Base-by-base conservation (phyloP, 2,329 filamentous ascomycete genomes). In the Botrytis pseudocinerea region DNA sequence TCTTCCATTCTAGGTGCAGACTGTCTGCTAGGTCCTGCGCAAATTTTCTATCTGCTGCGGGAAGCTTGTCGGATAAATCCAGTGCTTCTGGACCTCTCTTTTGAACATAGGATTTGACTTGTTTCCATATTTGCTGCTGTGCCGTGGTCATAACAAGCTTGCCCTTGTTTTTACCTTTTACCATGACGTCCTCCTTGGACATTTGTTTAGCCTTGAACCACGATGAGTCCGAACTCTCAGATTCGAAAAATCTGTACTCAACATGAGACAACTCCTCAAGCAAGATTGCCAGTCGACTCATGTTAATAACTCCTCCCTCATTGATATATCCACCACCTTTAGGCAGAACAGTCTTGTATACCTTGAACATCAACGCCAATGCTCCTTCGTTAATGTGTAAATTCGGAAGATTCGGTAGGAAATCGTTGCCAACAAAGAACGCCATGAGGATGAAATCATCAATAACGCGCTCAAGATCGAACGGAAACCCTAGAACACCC, bases 381-480 rank as follows among this genome's bases (percentile, higher is more conserved):
- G 97, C 96, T 76, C 96, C 97, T 83, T 99, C 97, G 83, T 99
- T 99, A 83, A 99, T 99, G 83, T 99, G 96, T 76, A 99, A 84
- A 80, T 97, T 93, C 8, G 97, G 97, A 73, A 99, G 87, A 83
- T 99, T 98, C 4, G 96, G 96, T 82, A 99, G 88, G 85, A 99
- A 99, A 88, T 99, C 96, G 83, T 99, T 99, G 81, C 96, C 96
- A 79, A 99, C 94, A 82, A 99, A 99, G 85, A 99, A 99, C 65
- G 95, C 95, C 94, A 99, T 98, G 75, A 99, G 89, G 81, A 99
- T 98, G 83, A 99, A 99, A 85, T 99, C 96, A 82, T 99, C 96
- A 84, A 99, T 98, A 80, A 99, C 90, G 76, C 92, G 90, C 85
- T 99, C 96, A 87, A 99, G 92, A 80, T 99, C 93, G 81, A 97